Evolutionary conservation across 2,329 filamentous ascomycete species (phyloP), one percentile per base, ranked within the genome.

Genomic region (Fusarium odoratissimum): DNA sequence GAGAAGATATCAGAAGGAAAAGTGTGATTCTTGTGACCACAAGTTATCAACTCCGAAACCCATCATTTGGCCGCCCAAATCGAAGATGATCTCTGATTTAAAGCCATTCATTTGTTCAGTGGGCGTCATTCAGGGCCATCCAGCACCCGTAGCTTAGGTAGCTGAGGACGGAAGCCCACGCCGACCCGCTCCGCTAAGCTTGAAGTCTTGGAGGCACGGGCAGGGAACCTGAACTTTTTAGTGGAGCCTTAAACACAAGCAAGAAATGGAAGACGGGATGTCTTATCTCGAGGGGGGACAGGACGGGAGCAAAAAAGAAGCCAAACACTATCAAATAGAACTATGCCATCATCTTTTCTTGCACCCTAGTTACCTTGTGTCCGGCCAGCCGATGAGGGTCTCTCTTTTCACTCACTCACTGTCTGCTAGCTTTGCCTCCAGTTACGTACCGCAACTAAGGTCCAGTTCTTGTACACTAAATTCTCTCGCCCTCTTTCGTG

Each of bases 171-270:
- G 69, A 73, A 59, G 58, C 69, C 56, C 70, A 72, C 64, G 71
- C 67, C 51, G 71, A 74, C 71, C 71, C 71, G 67, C 71, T 63
- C 70, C 58, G 58, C 70, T 73, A 72, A 57, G 45, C 58, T 60
- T n/a, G 55, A 64, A 66, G 49, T 31, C 33, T n/a, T 35, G 31
- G 54, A 49, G 45, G 52, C 38, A 17, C 37, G 48, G 56, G 56
- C 60, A 58, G 33, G 60, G 45, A 73, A 46, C 54, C 66, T 66
- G 54, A 76, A 76, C 72, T 74, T 72, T 74, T 72, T 73, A 75
- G 72, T 72, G 73, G 73, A 42, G 64, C 55, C 57, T 44, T 51
- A 70, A 62, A 44, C 69, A 66, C 60, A 72, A 66, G 49, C 59
- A 64, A 70, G 70, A 73, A 73, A 63, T 73, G 56, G 42, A 64